A percentile compares a stretch with the other conserved stretches of the same genome.
Evolutionary conservation across 805 yeast species (phyloP).

Genomic region (Metschnikowia bowlesiae): DNA sequence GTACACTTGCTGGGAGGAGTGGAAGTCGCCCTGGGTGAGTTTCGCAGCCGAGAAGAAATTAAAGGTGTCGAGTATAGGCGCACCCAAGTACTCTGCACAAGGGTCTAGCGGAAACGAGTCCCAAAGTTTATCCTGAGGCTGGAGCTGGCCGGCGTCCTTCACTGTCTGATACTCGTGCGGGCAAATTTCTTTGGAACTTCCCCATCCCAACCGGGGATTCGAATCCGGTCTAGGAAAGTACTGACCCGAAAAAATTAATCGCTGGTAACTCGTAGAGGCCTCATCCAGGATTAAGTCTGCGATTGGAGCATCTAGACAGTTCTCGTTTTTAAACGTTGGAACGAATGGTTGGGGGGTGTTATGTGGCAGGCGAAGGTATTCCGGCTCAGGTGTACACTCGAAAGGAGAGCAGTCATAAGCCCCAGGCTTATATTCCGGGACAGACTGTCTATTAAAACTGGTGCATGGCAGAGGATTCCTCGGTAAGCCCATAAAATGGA

Average conservation of each 20-base stretch:
- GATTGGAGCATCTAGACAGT: neutral
- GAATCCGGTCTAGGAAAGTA: neutral
- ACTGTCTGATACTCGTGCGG: neutral
- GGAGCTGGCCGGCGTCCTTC: neutral
- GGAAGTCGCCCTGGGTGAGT: neutral
- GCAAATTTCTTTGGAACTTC: neutral
- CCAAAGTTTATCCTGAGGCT: neutral
- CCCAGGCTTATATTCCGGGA: neutral
- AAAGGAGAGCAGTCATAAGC: neutral
- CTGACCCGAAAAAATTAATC: neutral
- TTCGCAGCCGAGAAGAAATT: neutral
- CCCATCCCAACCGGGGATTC: neutral
- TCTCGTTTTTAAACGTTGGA: neutral
- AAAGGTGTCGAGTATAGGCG: neutral
- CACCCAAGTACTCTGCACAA: neutral
- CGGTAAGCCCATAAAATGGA: neutral
- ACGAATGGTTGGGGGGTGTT: neutral
- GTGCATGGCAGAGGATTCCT: neutral
- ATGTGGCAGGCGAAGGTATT: neutral
- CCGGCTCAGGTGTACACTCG: neutral
- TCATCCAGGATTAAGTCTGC: neutral
- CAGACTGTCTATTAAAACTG: neutral
- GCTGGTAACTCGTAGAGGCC: neutral
- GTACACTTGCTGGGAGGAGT: neutral
- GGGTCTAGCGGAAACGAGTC: neutral